Conservation (phyloP, 345 rosid species). For the Aegle marmelos region DNA sequence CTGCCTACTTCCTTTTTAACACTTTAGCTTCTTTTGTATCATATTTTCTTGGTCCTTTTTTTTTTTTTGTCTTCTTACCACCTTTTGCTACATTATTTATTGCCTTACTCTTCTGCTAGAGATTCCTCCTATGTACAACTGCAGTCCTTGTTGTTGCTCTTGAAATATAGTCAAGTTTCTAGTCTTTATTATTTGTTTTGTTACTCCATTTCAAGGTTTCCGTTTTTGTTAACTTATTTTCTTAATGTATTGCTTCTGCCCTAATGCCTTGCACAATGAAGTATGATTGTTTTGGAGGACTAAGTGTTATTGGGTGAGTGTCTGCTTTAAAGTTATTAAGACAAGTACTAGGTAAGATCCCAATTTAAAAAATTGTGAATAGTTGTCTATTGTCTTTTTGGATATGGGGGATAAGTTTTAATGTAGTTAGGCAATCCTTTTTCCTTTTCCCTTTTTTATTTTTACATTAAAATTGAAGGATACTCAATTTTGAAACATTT, state of each 20-base stretch:
- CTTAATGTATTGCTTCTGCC: not conserved
- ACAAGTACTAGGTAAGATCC: not conserved
- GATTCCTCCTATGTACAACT: not conserved
- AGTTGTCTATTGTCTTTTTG: not conserved
- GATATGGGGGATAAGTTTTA: not conserved
- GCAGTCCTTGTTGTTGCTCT: not conserved
- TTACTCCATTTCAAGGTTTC: not conserved
- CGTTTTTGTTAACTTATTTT: not conserved
- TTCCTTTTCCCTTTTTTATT: not conserved
- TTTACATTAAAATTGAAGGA: not conserved
- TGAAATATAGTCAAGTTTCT: constrained; percentile 1
- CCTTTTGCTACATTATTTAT: not conserved
- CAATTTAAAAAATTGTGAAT: not conserved
- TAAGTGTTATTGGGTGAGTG: not conserved
- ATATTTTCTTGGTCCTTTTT: not conserved
- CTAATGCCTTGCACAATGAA: not conserved
- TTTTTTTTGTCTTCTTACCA: not conserved
- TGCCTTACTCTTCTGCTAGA: not conserved
- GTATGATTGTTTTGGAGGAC: not conserved
- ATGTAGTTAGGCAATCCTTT: not conserved
- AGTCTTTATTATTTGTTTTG: not conserved
- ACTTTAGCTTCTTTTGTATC: not conserved
- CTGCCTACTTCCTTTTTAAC: not conserved
- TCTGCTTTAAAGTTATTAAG: not conserved
- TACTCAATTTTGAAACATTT: not conserved